Conservation (phyloP, 805 yeast species). For the Saturnispora sanitii region DNA sequence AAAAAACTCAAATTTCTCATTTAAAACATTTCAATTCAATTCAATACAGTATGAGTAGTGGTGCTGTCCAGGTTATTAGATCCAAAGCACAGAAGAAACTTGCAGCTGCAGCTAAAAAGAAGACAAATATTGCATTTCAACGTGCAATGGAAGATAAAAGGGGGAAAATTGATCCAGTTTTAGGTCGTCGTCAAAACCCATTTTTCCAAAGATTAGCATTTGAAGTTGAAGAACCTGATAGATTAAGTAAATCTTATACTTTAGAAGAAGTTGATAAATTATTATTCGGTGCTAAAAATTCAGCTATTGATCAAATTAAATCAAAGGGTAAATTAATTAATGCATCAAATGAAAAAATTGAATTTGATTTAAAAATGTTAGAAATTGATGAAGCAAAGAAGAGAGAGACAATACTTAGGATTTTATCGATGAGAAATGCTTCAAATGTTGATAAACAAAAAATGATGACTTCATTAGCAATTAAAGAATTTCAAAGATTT, state of each 20-base stretch:
- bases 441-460: slow-evolving; percentile 46
- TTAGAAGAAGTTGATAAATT: slow-evolving; percentile 64
- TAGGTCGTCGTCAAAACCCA: slow-evolving; percentile 59
- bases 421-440: slow-evolving; percentile 66
- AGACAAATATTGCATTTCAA: slow-evolving; percentile 23
- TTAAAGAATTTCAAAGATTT: slow-evolving; percentile 67
- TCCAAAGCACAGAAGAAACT: slow-evolving; percentile 14
- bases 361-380: slow-evolving; percentile 15
- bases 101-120: slow-evolving; percentile 19
- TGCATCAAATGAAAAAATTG: background rate
- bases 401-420: slow-evolving; percentile 59
- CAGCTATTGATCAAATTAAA: slow-evolving; percentile 32
- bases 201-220: slow-evolving; percentile 61
- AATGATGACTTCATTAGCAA: slow-evolving; percentile 54
- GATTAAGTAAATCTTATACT: slow-evolving; percentile 50
- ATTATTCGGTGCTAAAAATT: slow-evolving; percentile 66
- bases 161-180: slow-evolving; percentile 68
- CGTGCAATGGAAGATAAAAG: slow-evolving; percentile 11
- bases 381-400: slow-evolving; percentile 41
- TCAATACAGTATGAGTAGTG: background rate
- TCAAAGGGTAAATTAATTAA: slow-evolving; percentile 13
- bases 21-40: background rate
- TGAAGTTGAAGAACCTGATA: slow-evolving; percentile 55
- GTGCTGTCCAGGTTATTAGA: too few species aligned
- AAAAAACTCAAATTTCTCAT: background rate